phyloP scores from a whole-genome alignment of 768 basidiomycete species.

The Termitomyces sp. region DNA sequence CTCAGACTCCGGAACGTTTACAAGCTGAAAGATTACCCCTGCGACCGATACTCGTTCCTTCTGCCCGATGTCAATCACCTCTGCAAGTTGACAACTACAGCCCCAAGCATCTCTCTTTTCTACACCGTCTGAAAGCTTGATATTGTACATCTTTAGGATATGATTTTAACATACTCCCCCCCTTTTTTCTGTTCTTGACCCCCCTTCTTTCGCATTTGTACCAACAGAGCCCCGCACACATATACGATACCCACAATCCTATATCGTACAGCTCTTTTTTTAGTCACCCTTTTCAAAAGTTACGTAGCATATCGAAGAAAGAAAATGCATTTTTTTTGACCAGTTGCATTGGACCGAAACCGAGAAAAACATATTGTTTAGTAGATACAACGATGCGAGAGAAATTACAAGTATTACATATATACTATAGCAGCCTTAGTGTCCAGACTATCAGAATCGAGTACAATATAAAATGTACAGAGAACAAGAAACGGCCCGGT shows the following conservation, averaged over 20 bases:
- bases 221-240: conserved; percentile 8
- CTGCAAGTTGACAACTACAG: conserved; percentile 10
- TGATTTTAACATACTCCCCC: neutral
- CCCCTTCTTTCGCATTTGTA: conserved; percentile 9
- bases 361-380: neutral
- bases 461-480: conserved; percentile 6
- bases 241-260: conserved; percentile 14
- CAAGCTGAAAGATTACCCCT: conserved; percentile 3
- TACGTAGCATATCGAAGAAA: neutral
- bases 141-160: conserved; percentile 3
- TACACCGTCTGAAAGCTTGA: conserved; percentile 27
- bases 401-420: conserved; percentile 13
- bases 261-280: conserved; percentile 11
- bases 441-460: conserved; percentile 7
- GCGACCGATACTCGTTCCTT: conserved; percentile 9
- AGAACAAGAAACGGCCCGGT: neutral
- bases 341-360: neutral
- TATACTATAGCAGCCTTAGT: conserved; percentile 7
- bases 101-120: conserved; percentile 28
- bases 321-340: conserved; percentile 1
- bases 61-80: conserved; percentile 8
- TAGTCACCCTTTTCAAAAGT: neutral
- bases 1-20: conserved; percentile 2
- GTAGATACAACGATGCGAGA: conserved; percentile 13
- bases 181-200: neutral